Base-by-base conservation (phyloP, 176 grass and related monocot genomes). In the Thinopyrum elongatum region DNA sequence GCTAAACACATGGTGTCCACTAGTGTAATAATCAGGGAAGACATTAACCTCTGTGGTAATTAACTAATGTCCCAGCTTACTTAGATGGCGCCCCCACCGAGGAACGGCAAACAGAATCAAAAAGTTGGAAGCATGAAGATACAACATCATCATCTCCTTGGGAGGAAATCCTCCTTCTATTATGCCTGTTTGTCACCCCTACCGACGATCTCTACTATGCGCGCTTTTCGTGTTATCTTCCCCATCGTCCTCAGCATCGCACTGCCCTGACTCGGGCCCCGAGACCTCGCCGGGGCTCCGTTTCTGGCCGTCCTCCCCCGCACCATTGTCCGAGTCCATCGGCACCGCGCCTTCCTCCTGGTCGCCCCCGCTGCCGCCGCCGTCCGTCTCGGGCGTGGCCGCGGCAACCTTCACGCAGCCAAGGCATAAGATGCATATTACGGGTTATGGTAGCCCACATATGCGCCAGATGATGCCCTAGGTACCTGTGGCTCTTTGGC, bases 311-410 rank as follows among this genome's bases (percentile, higher is more conserved):
- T 94, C 92, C 10, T 90, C 93, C 0, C 22, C 70, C 13, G 64
- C 85, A 7, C 69, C 70, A 0, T 89, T 89, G 46, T 99, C 92
- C 0, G 93, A 99, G 86, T 99, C 94, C 93, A 99, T 91, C n/a
- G 88, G 82, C 22, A 93, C 80, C 19, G 82, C 87, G 39, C 96
- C 96, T 89, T 99, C 97, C 89, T 98, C 97, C 25, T 85, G 90
- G 19, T 95, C 96, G 36, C 49, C 86, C 17, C 84, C 93, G 28
- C 91, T 95, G 62, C 91, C 93, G 27, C 91, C 91, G 1, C 93
- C 91, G n/a, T 98, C 91, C 9, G 89, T 88, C 66, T 98, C 95
- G 33, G 85, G 83, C n/a, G 90, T 89, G 10, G 89, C 87, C 19
- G 90, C 86, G 2, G 88, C 88, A 90, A 91, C 82, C 92, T 94